These are phyloP conservation scores for Lagenidium giganteum DNA, from an alignment of 352 stramenopile species.

Conservation along the genomic window DNA sequence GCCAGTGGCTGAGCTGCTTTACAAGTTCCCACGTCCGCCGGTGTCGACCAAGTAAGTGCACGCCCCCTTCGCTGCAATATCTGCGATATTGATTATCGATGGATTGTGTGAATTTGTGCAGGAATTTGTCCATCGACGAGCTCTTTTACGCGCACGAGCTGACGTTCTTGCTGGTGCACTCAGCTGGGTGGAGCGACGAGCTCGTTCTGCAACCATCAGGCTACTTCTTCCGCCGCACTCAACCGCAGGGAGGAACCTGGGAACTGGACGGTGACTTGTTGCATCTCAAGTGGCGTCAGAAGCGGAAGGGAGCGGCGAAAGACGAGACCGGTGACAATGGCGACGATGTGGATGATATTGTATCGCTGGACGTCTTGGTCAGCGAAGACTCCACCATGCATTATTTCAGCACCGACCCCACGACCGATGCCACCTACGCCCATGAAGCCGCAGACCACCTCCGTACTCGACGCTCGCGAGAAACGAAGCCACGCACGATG, in stretches of 20 bases:
- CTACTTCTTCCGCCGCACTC: slow-evolving; percentile 61
- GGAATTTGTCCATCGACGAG: slow-evolving; percentile 43
- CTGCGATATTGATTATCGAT: neutral
- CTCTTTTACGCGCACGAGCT: slow-evolving; percentile 77
- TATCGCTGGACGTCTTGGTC: slow-evolving; percentile 70
- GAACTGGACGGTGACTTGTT: slow-evolving; percentile 73
- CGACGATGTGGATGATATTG: slow-evolving; percentile 45
- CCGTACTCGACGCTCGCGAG: slow-evolving; percentile 33
- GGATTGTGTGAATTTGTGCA: slow-evolving; percentile 7
- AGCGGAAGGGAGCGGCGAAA: slow-evolving; percentile 12
- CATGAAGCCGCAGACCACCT: slow-evolving; percentile 61
- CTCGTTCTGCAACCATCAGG: slow-evolving; percentile 52
- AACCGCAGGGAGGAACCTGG: slow-evolving; percentile 67
- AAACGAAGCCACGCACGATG: slow-evolving; percentile 34
- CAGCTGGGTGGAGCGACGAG: slow-evolving; percentile 71
- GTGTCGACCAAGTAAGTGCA: slow-evolving; percentile 53
- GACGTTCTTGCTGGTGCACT: slow-evolving; percentile 77
- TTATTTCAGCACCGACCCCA: slow-evolving; percentile 64
- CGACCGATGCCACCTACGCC: slow-evolving; percentile 62
- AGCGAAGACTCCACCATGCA: slow-evolving; percentile 70
- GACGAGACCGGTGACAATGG: slow-evolving; percentile 20
- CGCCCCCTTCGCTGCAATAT: neutral
- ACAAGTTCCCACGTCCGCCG: slow-evolving; percentile 56
- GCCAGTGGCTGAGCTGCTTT: slow-evolving; percentile 59
- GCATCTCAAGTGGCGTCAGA: slow-evolving; percentile 70